Conservation (phyloP, 2,329 filamentous ascomycete genomes). For the Diaporthe eres region DNA sequence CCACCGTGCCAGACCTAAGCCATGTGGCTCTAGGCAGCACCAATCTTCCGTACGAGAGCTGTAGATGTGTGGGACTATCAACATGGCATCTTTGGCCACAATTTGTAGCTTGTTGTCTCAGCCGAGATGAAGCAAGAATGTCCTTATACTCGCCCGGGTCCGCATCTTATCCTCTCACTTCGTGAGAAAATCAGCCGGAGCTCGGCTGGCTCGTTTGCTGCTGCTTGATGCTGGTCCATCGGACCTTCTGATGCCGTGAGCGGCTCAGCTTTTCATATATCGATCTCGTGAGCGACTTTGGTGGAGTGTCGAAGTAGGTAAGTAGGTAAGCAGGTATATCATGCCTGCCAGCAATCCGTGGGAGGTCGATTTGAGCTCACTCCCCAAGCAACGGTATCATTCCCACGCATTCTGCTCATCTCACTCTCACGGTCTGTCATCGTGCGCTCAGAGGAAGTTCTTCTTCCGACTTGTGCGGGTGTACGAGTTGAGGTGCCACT, state of each 20-base stretch:
- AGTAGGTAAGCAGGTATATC: background rate
- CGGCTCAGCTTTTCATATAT: background rate
- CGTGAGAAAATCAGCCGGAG: too few relatives aligned
- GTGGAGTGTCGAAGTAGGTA: background rate
- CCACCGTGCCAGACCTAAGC: background rate
- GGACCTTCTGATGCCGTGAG: background rate
- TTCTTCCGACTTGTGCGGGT: slow-evolving; percentile 95
- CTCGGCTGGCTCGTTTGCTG: background rate
- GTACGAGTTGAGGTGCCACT: slow-evolving; percentile 97
- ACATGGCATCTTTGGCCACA: background rate
- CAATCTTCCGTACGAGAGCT: background rate
- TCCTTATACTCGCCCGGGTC: background rate
- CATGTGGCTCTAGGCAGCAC: background rate
- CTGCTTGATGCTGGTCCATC: background rate
- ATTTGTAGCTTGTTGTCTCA: background rate
- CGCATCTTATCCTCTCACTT: background rate
- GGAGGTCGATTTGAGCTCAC: background rate
- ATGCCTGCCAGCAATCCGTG: background rate
- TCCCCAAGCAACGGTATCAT: background rate
- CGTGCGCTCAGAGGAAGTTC: slow-evolving; percentile 81
- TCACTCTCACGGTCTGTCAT: background rate
- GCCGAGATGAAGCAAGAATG: background rate
- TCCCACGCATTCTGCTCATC: background rate
- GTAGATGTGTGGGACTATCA: background rate
- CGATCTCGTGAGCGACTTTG: background rate